Percentiles rank a stretch among this genome's conserved stretches.
These are phyloP conservation scores for Arthonia radiata DNA, from an alignment of 495 filamentous ascomycete species.

Conservation along the genomic window DNA sequence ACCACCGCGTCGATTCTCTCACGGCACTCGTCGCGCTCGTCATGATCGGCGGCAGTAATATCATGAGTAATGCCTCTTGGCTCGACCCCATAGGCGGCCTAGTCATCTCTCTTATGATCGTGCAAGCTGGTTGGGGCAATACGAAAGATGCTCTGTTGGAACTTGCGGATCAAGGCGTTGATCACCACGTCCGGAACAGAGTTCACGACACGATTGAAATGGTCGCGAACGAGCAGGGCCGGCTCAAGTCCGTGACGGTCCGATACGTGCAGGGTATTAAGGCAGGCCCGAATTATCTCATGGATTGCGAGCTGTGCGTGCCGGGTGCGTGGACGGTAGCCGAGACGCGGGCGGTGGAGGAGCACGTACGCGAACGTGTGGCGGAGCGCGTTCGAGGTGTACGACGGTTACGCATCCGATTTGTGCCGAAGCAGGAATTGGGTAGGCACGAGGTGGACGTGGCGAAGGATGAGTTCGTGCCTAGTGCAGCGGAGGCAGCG, in stretches of 20 bases:
- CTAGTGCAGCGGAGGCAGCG: too few relatives aligned
- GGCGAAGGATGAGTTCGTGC: too few relatives aligned
- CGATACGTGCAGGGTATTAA: slow-evolving; percentile 69
- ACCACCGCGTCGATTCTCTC: slow-evolving; percentile 87
- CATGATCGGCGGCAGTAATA: slow-evolving; percentile 71
- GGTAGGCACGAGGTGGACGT: too few relatives aligned
- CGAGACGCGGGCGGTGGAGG: slow-evolving; percentile 42
- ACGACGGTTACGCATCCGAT: slow-evolving; percentile 54
- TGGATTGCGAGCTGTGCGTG: slow-evolving; percentile 66
- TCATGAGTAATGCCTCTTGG: slow-evolving; percentile 63
- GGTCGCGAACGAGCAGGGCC: slow-evolving; percentile 18
- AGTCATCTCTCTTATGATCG: slow-evolving; percentile 74
- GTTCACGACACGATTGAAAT: slow-evolving; percentile 36
- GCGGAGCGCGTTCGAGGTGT: slow-evolving; percentile 58
- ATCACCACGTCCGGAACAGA: slow-evolving; percentile 49
- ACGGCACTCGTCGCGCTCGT: slow-evolving; percentile 78
- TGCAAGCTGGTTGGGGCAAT: slow-evolving; percentile 73
- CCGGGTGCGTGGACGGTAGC: slow-evolving; percentile 46
- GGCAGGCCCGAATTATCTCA: slow-evolving; percentile 78
- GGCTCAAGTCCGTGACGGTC: too few relatives aligned
- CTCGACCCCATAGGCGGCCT: slow-evolving; percentile 88
- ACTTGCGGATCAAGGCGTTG: slow-evolving; percentile 69
- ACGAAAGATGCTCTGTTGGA: slow-evolving; percentile 60
- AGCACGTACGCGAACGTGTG: slow-evolving; percentile 38
- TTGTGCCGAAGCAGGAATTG: slow-evolving; percentile 45